These are phyloP conservation scores for Leptodermis oblonga DNA, from an alignment of 257 asterid genomes.

Conservation along the genomic window DNA sequence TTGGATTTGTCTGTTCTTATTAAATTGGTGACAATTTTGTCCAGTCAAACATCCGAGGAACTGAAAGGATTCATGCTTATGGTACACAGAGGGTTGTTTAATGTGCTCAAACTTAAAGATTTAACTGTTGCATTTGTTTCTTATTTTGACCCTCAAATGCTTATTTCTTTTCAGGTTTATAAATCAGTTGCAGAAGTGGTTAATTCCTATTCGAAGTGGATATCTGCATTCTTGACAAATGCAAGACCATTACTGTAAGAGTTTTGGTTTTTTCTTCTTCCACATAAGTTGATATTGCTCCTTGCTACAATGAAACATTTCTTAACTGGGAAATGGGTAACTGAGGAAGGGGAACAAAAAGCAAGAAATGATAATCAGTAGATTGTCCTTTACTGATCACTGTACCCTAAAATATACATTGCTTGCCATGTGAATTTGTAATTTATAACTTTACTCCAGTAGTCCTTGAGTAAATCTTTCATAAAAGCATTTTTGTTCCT, in stretches of 20 bases:
- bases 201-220: conserved; percentile 80
- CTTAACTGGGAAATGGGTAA: neutral
- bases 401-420: neutral
- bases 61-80: conserved; percentile 65
- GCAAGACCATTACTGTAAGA: conserved; percentile 65
- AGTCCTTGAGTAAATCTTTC: neutral
- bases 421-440: neutral
- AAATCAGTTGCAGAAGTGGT: conserved; percentile 76
- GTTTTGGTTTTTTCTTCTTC: conserved; percentile 18
- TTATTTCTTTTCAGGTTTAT: conserved; percentile 48
- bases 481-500: neutral
- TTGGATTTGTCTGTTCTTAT: conserved; percentile 55
- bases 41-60: conserved; percentile 51
- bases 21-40: conserved; percentile 59
- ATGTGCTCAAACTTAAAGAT: neutral
- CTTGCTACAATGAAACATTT: neutral
- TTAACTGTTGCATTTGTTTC: neutral
- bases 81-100: conserved; percentile 39
- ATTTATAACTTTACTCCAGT: too few relatives aligned
- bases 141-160: conserved; percentile 19
- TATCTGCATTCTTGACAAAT: conserved; percentile 50
- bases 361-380: neutral
- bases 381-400: too few relatives aligned
- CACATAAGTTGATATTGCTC: conserved; percentile 2
- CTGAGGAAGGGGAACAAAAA: neutral